phyloP scores from a whole-genome alignment of 805 yeast species.

The Gaillardinia entomophila region DNA sequence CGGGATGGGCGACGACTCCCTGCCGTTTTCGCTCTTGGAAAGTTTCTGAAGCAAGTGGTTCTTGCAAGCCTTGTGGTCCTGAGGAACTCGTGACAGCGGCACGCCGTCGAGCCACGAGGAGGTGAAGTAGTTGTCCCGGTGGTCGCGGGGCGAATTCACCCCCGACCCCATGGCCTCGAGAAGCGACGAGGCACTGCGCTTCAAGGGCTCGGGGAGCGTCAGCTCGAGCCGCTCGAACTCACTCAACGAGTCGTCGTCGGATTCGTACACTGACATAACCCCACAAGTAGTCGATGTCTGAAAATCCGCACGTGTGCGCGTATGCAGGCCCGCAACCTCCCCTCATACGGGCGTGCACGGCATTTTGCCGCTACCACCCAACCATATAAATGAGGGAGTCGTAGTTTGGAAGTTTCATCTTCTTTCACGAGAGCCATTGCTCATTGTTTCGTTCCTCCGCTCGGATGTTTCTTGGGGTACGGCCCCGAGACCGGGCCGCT shows the following conservation, averaged over 20 bases:
- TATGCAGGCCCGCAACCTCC: too few relatives aligned
- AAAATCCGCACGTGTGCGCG: too few relatives aligned
- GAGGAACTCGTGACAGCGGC: conserved; percentile 22
- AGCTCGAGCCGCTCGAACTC: conserved; percentile 40
- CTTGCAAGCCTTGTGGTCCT: conserved; percentile 11
- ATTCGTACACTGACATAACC: conserved; percentile 9
- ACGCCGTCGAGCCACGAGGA: conserved; percentile 8
- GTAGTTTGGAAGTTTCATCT: too few relatives aligned
- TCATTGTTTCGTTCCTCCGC: too few relatives aligned
- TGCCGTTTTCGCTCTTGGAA: conserved; percentile 25
- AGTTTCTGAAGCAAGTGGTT: conserved; percentile 22
- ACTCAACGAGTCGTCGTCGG: conserved; percentile 21
- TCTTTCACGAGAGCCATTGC: too few relatives aligned
- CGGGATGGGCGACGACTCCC: conserved; percentile 44
- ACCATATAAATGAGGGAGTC: too few relatives aligned
- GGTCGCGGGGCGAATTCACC: conserved; percentile 1
- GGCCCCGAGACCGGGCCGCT: too few relatives aligned
- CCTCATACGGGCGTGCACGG: too few relatives aligned
- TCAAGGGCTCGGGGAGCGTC: conserved; percentile 34
- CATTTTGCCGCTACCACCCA: too few relatives aligned
- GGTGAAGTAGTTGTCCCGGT: conserved; percentile 11
- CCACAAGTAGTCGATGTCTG: too few relatives aligned
- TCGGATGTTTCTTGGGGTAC: too few relatives aligned
- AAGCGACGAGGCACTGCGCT: conserved; percentile 33
- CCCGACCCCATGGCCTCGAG: conserved; percentile 21